These are phyloP conservation scores for Hymenoscyphus fraxineus DNA, from an alignment of 2,329 filamentous ascomycete genomes.

Conservation along the genomic window DNA sequence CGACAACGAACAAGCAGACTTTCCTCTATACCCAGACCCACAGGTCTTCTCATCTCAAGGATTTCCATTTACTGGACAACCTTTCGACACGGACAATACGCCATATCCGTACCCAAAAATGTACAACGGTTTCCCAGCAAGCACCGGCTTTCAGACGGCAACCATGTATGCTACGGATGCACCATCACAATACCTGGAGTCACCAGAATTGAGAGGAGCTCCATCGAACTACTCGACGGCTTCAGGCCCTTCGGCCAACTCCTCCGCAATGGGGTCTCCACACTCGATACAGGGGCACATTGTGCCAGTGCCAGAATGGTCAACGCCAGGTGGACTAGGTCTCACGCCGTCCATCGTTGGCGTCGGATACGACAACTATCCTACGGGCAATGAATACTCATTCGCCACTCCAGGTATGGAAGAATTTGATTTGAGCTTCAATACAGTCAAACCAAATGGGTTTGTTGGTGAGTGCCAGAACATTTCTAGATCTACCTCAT, in stretches of 20 bases:
- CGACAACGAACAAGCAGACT: conserved; percentile 35
- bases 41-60: conserved; percentile 39
- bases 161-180: conserved; percentile 43
- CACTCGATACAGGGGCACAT: conserved; percentile 31
- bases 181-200: conserved; percentile 30
- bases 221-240: conserved; percentile 35
- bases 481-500: conserved; percentile 36
- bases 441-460: conserved; percentile 39
- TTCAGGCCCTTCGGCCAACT: conserved; percentile 33
- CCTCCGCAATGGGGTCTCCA: conserved; percentile 35
- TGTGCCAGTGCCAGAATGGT: conserved; percentile 32
- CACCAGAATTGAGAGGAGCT: conserved; percentile 30
- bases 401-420: conserved; percentile 35
- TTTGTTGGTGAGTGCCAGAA: conserved; percentile 44
- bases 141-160: conserved; percentile 45
- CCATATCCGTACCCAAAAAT: conserved; percentile 34
- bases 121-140: conserved; percentile 36
- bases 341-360: conserved; percentile 33
- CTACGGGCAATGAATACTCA: conserved; percentile 30
- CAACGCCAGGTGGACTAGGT: conserved; percentile 29
- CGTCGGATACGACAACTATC: conserved; percentile 30
- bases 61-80: conserved; percentile 45
- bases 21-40: conserved; percentile 45
- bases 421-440: conserved; percentile 37
- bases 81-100: conserved; percentile 43